Base-by-base conservation (phyloP, 306 rosid genomes). In the Sicyos edulis region DNA sequence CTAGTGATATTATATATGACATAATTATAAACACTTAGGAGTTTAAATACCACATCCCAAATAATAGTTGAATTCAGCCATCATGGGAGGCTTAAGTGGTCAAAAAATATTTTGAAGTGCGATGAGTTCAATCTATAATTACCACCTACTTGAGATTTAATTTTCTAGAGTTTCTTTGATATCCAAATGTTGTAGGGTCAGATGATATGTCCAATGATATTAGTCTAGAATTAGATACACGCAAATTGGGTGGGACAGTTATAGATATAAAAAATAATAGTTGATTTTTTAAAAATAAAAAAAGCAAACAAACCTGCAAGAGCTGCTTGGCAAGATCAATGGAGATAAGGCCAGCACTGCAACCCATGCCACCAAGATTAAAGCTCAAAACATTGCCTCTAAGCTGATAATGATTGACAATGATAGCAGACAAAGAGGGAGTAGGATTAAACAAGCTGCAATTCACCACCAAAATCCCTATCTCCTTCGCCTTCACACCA, bases 321-420 rank as follows among this genome's bases (percentile, higher is more conserved):
- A 92, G 96, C 70, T 87, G 96, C 1, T 90, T 90, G 50, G 96
- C 98, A 51, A 92, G 98, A 79, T 92, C 96, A 6, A 92, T 90
- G 32, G 98, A 88, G 78, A 92, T 84, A 26, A 92, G 88, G 0
- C 98, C 98, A 53, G 98, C 98, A 78, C 98, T 92, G 75, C 98
- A 92, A n/a, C 98, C 98, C 98, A 92, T 92, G 2, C 98, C 98
- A 29, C 96, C 91, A 55, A 92, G 96, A 77, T 92, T 92, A 59
- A 83, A 86, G 76, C 96, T 90, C 11, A 75, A 54, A 56, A 92
- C 71, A 22, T 90, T 90, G 20, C 93, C 96, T 72, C 98, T 80
- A 6, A 92, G 74, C 67, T 88, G 85, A 78, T 88, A 90, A 52
- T 88, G 98, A 57, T 92, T 92, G 2, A 92, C 96, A 71, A 92